A percentile compares a stretch with the other conserved stretches of the same genome.
Conservation (phyloP, 2,329 filamentous ascomycete species). For the Didymosphaeria variabile region DNA sequence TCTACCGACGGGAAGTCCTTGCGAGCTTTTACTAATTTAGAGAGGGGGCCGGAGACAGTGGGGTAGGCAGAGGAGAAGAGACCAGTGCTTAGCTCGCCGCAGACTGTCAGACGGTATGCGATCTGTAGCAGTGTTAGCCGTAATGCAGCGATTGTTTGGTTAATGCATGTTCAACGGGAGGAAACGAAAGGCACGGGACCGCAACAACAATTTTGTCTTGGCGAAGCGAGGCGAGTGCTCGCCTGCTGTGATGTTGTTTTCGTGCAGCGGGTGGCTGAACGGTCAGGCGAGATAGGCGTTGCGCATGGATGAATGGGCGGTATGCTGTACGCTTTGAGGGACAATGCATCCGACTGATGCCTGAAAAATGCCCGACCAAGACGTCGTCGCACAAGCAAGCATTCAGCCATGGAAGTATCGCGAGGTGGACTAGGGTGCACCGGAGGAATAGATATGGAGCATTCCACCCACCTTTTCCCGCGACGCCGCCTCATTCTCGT, state of each 20-base stretch:
- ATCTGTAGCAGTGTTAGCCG: conserved; percentile 62
- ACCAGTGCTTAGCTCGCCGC: conserved; percentile 80
- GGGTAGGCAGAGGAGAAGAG: conserved; percentile 76
- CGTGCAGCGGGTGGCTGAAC: neutral
- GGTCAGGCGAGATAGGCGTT: neutral
- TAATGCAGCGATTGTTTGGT: neutral
- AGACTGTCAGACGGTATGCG: conserved; percentile 76
- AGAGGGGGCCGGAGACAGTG: conserved; percentile 54
- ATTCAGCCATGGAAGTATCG: neutral
- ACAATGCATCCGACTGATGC: conserved; percentile 15
- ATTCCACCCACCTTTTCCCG: conserved; percentile 65
- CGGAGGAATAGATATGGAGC: conserved; percentile 11
- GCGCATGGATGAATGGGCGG: conserved; percentile 1
- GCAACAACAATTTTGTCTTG: neutral
- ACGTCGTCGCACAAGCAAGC: conserved; percentile 15
- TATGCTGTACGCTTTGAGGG: neutral
- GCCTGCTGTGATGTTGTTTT: neutral
- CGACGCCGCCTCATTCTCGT: conserved; percentile 64
- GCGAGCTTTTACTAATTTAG: conserved; percentile 63
- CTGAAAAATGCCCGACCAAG: conserved; percentile 26
- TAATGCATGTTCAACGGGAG: neutral
- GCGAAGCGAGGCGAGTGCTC: neutral
- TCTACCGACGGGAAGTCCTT: conserved; percentile 66
- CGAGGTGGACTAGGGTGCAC: conserved; percentile 12
- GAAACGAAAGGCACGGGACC: neutral